Evolutionary conservation across 768 basidiomycete genomes (phyloP), one percentile per base, ranked within the genome.

Genomic region (Rhizopogon vinicolor): DNA sequence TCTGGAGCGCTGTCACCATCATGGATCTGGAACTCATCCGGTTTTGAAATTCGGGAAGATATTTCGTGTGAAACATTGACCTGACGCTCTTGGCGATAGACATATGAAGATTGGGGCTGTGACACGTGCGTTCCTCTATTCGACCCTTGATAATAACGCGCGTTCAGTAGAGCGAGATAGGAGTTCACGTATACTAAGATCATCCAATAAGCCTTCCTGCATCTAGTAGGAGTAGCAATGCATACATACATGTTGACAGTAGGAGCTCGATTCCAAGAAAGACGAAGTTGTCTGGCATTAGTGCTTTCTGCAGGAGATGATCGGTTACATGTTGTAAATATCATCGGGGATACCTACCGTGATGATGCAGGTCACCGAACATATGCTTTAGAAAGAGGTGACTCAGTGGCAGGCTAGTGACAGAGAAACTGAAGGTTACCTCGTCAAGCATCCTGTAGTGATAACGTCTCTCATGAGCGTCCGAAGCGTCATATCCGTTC

Each of bases 231-330:
- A 9, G 22, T 41, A 16, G 9, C 1, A 16, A 16, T 40, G 58
- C 81, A 59, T 46, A 82, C 82, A 59, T 65, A 82, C 82, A 59
- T 65, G 83, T 83, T 66, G 79, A 78, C 37, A 83, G 66, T n/a
- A 77, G 68, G 35, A 84, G 72, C 58, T 82, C 82, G 60, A 81
- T 78, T 1, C 67, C 79, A 74, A 83, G 61, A 69, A 80, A 82
- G 53, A 84, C 70, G 62, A 80, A 78, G 55, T 81, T 84, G 37
- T 71, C 54, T 0, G 81, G 83, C 83, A 84, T 83, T 3, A 72
- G 66, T 31, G 71, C 67, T 57, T 79, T 83, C 58, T 73, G 52
- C 8, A 33, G 13, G 43, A 3, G 22, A 14, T 14, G 2, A 16
- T 44, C 31, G 10, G 10, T 10, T 10, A 33, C 8, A 33, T 33